These are phyloP conservation scores for Epichloe gansuensis DNA, from an alignment of 2,329 filamentous ascomycete species.

Conservation along the genomic window DNA sequence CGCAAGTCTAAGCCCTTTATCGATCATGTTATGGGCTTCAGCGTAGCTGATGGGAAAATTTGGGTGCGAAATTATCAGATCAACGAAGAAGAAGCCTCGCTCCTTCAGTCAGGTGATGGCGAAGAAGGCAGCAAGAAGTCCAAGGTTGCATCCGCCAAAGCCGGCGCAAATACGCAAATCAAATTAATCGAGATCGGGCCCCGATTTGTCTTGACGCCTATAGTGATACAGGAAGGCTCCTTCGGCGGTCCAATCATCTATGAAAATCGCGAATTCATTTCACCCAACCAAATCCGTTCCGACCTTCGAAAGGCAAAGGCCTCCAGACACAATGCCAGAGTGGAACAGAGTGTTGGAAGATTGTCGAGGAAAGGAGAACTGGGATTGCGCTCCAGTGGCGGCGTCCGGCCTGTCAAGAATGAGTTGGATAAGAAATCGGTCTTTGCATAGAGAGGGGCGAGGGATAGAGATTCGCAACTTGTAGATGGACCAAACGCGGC, in stretches of 20 bases:
- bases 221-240: conserved; percentile 86
- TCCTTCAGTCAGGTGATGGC: conserved; percentile 27
- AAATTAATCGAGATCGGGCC: conserved; percentile 88
- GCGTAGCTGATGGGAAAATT: conserved; percentile 81
- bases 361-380: conserved; percentile 64
- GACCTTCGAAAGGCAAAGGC: conserved; percentile 70
- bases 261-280: conserved; percentile 95
- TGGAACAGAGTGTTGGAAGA: conserved; percentile 61
- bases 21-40: conserved; percentile 90
- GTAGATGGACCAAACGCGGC: background rate
- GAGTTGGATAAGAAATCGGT: conserved; percentile 65
- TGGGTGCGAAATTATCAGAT: conserved; percentile 96
- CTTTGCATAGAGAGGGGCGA: conserved; percentile 45
- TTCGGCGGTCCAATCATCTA: conserved; percentile 96
- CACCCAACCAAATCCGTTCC: conserved; percentile 82
- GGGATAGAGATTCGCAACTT: background rate
- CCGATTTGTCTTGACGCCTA: conserved; percentile 83
- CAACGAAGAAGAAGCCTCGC: conserved; percentile 61
- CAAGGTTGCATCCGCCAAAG: conserved; percentile 22
- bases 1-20: conserved; percentile 91
- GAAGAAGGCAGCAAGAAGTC: conserved; percentile 30
- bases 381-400: conserved; percentile 58
- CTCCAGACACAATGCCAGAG: conserved; percentile 61
- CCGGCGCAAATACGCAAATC: conserved; percentile 57
- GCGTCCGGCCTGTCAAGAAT: conserved; percentile 49